Evolutionary conservation across 2,329 filamentous ascomycete species (phyloP).

Genomic region (Raffaelea deltoideospora): DNA sequence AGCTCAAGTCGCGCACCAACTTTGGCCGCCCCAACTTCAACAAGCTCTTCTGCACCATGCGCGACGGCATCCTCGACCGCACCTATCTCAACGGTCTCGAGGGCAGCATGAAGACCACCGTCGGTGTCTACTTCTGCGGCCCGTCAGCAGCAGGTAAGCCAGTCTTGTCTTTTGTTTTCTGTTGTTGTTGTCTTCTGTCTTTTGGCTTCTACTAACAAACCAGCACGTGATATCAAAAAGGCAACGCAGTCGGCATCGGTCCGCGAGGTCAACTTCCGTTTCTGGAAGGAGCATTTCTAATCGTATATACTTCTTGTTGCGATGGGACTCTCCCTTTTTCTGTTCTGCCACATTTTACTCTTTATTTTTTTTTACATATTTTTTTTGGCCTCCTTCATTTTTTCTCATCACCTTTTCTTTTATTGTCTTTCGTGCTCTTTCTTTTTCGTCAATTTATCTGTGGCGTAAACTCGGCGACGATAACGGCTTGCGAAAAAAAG

Average conservation of each 20-base stretch:
- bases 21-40: constrained; percentile 88
- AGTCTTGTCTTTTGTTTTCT: not conserved
- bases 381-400: not conserved
- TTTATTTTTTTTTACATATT: not conserved
- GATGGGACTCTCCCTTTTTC: not conserved
- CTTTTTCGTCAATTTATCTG: too few species aligned
- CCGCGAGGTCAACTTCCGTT: constrained; percentile 78
- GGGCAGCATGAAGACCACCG: constrained; percentile 60
- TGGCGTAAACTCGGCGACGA: too few species aligned
- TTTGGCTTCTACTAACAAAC: constrained; percentile 18
- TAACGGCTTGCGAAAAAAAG: too few species aligned
- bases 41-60: constrained; percentile 68
- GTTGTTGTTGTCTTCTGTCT: not conserved
- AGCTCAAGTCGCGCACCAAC: constrained; percentile 79
- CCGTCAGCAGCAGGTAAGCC: constrained; percentile 52
- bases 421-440: too few species aligned
- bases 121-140: constrained; percentile 97
- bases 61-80: constrained; percentile 71
- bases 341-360: constrained; percentile 1
- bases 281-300: constrained; percentile 95
- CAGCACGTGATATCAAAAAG: constrained; percentile 70
- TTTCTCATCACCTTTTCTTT: too few species aligned
- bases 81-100: constrained; percentile 76
- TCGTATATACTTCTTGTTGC: constrained; percentile 1
- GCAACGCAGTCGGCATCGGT: constrained; percentile 61